Percentiles rank a stretch among this genome's conserved stretches.
Conservation (phyloP, 2,329 filamentous ascomycete genomes). For the Ustulina deusta region DNA sequence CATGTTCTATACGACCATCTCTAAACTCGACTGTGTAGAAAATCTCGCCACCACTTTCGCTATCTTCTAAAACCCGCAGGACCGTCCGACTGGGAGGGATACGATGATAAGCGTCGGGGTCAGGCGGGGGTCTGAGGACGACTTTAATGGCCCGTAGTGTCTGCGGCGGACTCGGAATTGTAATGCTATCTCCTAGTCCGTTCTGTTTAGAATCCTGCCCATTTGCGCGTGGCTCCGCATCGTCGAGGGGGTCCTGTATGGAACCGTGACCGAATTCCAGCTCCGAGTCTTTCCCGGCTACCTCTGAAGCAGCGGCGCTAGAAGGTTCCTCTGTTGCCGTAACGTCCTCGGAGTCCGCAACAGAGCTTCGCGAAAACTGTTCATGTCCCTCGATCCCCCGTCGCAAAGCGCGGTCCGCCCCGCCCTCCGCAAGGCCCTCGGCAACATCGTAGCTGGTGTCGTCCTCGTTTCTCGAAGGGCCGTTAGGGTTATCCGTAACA, state of each 20-base stretch:
- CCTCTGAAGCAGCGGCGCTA: neutral
- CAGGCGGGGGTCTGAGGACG: constrained; percentile 44
- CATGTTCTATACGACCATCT: constrained; percentile 59
- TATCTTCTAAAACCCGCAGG: constrained; percentile 53
- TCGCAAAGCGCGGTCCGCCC: constrained; percentile 17
- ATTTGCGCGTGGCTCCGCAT: constrained; percentile 8
- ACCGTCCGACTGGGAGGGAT: constrained; percentile 54
- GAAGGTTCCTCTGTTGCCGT: neutral
- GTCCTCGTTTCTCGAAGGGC: neutral
- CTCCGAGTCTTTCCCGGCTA: neutral
- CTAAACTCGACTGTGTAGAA: constrained; percentile 59
- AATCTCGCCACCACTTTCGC: constrained; percentile 45
- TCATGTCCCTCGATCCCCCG: constrained; percentile 2
- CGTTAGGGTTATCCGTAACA: neutral
- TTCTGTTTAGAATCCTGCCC: neutral
- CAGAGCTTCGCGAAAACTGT: neutral
- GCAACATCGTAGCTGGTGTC: neutral
- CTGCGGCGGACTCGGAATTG: constrained; percentile 14
- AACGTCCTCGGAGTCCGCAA: constrained; percentile 2
- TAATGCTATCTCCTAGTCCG: neutral
- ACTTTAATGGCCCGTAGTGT: constrained; percentile 48
- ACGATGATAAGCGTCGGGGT: constrained; percentile 45
- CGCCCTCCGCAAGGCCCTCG: constrained; percentile 8
- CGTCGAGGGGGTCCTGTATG: constrained; percentile 13
- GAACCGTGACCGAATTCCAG: neutral